phyloP scores from a whole-genome alignment of 108 stramenopile genomes.

The Skeletonema marinoi region DNA sequence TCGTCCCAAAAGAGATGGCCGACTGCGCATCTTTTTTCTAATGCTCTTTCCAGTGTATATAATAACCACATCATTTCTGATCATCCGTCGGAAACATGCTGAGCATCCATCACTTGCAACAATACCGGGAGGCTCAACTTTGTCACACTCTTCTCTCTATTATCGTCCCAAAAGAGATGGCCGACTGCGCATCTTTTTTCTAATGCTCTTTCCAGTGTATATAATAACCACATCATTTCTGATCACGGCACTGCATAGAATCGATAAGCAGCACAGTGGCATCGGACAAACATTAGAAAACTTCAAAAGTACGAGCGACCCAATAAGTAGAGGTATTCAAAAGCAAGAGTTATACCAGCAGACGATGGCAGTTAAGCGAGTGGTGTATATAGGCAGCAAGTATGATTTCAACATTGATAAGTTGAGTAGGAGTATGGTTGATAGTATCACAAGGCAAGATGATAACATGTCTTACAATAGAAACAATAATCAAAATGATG shows the following conservation, averaged over 20 bases:
- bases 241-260: not conserved
- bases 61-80: not conserved
- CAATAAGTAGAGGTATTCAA: not conserved
- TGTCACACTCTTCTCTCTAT: not conserved
- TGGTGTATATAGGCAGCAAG: not conserved
- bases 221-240: not conserved
- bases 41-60: not conserved
- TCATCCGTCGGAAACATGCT: not conserved
- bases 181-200: not conserved
- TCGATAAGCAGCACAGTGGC: not conserved
- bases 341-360: not conserved
- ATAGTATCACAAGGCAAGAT: not conserved
- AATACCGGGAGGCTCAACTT: not conserved
- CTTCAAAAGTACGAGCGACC: not conserved
- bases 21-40: not conserved
- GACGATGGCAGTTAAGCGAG: not conserved
- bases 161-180: not conserved
- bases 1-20: not conserved
- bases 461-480: not conserved
- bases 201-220: not conserved
- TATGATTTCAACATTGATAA: not conserved
- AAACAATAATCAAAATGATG: not conserved
- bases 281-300: not conserved
- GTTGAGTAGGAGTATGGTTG: too few relatives aligned
- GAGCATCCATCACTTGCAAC: not conserved